Conservation (phyloP, 805 yeast species). For the Wickerhamiella kurtzmanii region DNA sequence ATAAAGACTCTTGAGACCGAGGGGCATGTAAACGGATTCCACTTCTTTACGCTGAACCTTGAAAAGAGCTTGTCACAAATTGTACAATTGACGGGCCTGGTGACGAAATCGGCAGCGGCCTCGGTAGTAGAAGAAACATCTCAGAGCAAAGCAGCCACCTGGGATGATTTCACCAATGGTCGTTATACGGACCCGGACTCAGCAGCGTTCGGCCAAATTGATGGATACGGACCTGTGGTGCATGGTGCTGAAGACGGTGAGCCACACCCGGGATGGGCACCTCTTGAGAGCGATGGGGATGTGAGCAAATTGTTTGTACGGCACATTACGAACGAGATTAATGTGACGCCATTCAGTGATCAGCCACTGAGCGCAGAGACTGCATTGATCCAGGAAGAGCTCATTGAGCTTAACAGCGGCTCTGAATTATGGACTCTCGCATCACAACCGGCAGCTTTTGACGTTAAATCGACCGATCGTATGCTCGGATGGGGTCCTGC, state of each 20-base stretch:
- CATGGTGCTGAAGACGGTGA: slow-evolving; percentile 50
- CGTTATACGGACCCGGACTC: slow-evolving; percentile 90
- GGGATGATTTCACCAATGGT: slow-evolving; percentile 97
- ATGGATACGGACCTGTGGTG: slow-evolving; percentile 89
- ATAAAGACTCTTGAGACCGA: slow-evolving; percentile 55
- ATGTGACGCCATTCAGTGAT: slow-evolving; percentile 86
- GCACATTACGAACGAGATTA: slow-evolving; percentile 62
- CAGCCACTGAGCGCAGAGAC: slow-evolving; percentile 78
- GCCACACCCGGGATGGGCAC: slow-evolving; percentile 70
- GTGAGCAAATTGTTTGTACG: slow-evolving; percentile 52
- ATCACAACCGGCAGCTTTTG: slow-evolving; percentile 90
- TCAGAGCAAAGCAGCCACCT: slow-evolving; percentile 47
- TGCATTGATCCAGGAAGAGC: slow-evolving; percentile 80
- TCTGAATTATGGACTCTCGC: slow-evolving; percentile 71
- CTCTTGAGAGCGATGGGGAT: slow-evolving; percentile 48
- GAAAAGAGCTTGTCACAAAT: slow-evolving; percentile 87
- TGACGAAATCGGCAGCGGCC: slow-evolving; percentile 2
- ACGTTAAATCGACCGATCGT: slow-evolving; percentile 62
- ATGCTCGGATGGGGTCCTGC: slow-evolving; percentile 97
- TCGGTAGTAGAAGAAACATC: background rate
- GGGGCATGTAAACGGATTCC: slow-evolving; percentile 64
- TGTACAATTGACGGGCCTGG: slow-evolving; percentile 44
- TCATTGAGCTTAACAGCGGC: slow-evolving; percentile 58
- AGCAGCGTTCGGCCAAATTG: slow-evolving; percentile 96
- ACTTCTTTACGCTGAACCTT: slow-evolving; percentile 81